phyloP scores from a whole-genome alignment of 2,329 filamentous ascomycete genomes.

The Penicillium verrucosum region DNA sequence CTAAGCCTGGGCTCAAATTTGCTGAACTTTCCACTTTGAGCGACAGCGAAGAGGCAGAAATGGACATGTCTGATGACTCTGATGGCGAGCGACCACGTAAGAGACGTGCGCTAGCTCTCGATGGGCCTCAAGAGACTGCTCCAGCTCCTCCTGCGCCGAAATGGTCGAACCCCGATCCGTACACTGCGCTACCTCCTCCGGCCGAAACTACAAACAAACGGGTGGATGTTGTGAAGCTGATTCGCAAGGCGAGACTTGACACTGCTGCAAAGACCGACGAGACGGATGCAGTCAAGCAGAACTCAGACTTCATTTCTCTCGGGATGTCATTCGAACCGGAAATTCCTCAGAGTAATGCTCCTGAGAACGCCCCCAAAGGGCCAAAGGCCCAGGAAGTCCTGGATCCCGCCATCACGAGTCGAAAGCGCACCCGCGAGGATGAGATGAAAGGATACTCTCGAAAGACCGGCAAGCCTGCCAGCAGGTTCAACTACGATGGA shows the following conservation, averaged over 20 bases:
- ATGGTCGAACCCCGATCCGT: constrained; percentile 96
- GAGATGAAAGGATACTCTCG: constrained; percentile 60
- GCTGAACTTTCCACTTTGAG: constrained; percentile 39
- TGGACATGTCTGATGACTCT: constrained; percentile 43
- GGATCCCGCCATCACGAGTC: constrained; percentile 56
- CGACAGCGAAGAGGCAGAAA: constrained; percentile 47
- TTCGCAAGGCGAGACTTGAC: constrained; percentile 79
- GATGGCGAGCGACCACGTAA: constrained; percentile 38
- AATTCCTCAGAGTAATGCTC: constrained; percentile 19
- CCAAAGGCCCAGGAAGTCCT: constrained; percentile 31
- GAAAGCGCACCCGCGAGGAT: constrained; percentile 73
- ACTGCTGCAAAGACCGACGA: constrained; percentile 47
- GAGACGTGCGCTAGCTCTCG: constrained; percentile 33
- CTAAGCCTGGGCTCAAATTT: constrained; percentile 35
- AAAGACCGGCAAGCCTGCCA: constrained; percentile 51
- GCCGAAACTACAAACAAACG: constrained; percentile 70
- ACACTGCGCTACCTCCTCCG: constrained; percentile 78
- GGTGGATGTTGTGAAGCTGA: constrained; percentile 83
- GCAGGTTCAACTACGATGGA: constrained; percentile 51
- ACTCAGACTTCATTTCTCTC: constrained; percentile 87
- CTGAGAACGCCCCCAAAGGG: constrained; percentile 38
- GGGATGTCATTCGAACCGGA: constrained; percentile 54
- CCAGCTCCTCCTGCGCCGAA: constrained; percentile 54
- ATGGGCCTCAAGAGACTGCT: constrained; percentile 24
- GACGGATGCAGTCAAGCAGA: constrained; percentile 54